A percentile compares a stretch with the other conserved stretches of the same genome.
Evolutionary conservation across 257 asterid species (phyloP).

Genomic region (Handroanthus guayacan): DNA sequence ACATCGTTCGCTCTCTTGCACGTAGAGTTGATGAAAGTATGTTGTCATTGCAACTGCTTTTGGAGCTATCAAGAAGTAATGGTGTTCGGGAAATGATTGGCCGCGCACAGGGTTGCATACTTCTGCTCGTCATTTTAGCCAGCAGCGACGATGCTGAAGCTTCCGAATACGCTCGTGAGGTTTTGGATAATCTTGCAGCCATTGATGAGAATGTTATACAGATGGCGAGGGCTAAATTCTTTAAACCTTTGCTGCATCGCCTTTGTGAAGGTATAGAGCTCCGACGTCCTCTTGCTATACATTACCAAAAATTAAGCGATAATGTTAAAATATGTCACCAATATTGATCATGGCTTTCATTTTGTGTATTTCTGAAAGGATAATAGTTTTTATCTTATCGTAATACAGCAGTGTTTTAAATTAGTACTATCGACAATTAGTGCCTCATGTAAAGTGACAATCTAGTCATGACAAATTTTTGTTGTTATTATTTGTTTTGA

Average conservation of each 20-base stretch:
- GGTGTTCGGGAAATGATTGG: constrained; percentile 43
- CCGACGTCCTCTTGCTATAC: background rate
- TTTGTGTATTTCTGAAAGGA: no score
- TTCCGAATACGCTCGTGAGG: constrained; percentile 43
- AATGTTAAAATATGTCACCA: no score
- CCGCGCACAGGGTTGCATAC: constrained; percentile 56
- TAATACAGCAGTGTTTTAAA: no score
- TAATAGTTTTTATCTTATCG: no score
- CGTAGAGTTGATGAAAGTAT: constrained; percentile 55
- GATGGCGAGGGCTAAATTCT: constrained; percentile 55
- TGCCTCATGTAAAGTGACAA: no score
- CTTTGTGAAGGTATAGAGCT: constrained; percentile 49
- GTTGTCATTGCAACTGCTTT: constrained; percentile 50
- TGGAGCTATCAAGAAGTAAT: constrained; percentile 47
- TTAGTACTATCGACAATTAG: no score
- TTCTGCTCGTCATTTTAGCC: constrained; percentile 51
- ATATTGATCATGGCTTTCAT: no score
- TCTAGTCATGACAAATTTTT: no score
- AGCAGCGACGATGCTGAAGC: constrained; percentile 50
- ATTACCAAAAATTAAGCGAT: background rate
- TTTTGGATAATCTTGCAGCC: constrained; percentile 47
- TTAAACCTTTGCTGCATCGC: constrained; percentile 45
- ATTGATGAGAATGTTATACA: constrained; percentile 50
- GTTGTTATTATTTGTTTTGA: no score
- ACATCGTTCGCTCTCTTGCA: constrained; percentile 54